Evolutionary conservation across 106 monocot species (phyloP), one percentile per base, ranked within the genome.

Genomic region (Alisma plantagoaquatica): DNA sequence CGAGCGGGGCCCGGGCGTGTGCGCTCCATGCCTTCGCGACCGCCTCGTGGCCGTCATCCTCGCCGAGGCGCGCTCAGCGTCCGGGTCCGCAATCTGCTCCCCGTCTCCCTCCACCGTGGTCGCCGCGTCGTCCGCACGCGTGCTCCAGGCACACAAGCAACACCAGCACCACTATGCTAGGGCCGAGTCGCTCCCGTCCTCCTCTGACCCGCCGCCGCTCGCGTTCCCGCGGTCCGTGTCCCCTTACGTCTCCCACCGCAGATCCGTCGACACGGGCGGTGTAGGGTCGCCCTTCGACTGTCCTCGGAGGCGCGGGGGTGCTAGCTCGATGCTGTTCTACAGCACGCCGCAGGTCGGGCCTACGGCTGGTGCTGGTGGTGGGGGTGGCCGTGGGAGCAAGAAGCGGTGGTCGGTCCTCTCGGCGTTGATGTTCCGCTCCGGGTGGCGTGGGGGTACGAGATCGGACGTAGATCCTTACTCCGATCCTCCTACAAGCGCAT

Each of bases 21-120:
- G 91, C 54, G 77, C 84, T 31, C 19, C 68, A 16, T 91, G 91
- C 75, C 91, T 91, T 69, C 77, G 77, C 8, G 80, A 81, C 17
- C 84, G 91, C 54, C 80, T 91, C 30, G 44, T 74, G 38, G 61
- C 71, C 21, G 58, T 91, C n/a, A n/a, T n/a, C n/a, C n/a, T n/a
- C n/a, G n/a, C n/a, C n/a, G n/a, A 35, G 11, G 58, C 33, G 25
- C 53, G 29, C 68, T 30, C 24, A 50, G 16, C 16, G 16, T 10
- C 16, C n/a, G n/a, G n/a, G n/a, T n/a, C n/a, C n/a, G n/a, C n/a
- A n/a, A n/a, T 20, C 16, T 17, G 41, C 14, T 43, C 29, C 31
- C 42, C 31, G 29, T 54, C 44, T 20, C 41, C 8, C 50, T 54
- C 20, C 41, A 16, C 17, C 0, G 0, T 71, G 54, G 9, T 67